These are phyloP conservation scores for Schwanniomyces pseudopolymorphus DNA, from an alignment of 805 yeast genomes.

Conservation along the genomic window DNA sequence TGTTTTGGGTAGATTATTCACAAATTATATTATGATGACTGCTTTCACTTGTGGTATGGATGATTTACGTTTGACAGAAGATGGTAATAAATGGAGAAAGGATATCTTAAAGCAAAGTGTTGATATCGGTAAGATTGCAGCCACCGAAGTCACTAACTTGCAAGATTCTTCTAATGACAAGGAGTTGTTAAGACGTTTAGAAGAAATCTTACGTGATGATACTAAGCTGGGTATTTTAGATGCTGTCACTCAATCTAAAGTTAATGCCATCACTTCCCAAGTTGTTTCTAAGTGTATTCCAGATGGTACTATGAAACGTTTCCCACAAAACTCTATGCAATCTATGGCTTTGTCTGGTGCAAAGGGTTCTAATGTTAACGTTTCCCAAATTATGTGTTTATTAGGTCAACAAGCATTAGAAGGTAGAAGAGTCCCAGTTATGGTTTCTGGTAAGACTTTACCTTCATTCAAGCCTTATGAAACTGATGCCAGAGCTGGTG, in stretches of 20 bases:
- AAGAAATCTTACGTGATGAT: constrained; percentile 93
- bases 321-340: constrained; percentile 97
- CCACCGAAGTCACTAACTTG: constrained; percentile 89
- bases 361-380: constrained; percentile 97
- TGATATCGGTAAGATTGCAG: constrained; percentile 88
- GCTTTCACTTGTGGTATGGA: constrained; percentile 99
- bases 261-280: constrained; percentile 87
- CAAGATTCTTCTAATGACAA: constrained; percentile 56
- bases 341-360: constrained; percentile 99
- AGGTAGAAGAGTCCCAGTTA: constrained; percentile 98
- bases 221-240: constrained; percentile 89
- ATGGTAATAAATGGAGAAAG: constrained; percentile 86
- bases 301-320: constrained; percentile 89
- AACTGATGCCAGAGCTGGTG: constrained; percentile 98
- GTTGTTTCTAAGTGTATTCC: constrained; percentile 96
- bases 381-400: constrained; percentile 98
- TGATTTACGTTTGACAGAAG: constrained; percentile 86
- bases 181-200: constrained; percentile 83
- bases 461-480: constrained; percentile 97
- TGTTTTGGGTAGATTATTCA: constrained; percentile 92
- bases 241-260: constrained; percentile 93
- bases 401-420: constrained; percentile 98
- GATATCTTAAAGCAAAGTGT: constrained; percentile 76
- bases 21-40: constrained; percentile 86
- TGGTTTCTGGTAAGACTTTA: constrained; percentile 96